phyloP scores from a whole-genome alignment of 192 early-diverging fungal genomes.

The Funneliformis geosporum region DNA sequence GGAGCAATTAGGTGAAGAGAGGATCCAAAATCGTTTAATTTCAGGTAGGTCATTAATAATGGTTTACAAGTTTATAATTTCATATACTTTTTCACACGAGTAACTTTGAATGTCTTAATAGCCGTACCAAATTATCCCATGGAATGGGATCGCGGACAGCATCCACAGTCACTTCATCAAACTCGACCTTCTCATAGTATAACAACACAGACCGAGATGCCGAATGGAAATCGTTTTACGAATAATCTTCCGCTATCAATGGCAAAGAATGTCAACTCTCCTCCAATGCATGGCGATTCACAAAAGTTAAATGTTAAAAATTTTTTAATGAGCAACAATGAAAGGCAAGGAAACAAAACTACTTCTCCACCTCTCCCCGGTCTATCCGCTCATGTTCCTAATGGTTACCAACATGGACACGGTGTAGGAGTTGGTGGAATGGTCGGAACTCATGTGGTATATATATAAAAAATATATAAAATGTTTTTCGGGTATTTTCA shows the following conservation, averaged over 20 bases:
- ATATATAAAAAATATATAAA: not conserved
- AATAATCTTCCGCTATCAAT: not conserved
- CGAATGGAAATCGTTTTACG: not conserved
- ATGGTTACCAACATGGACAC: not conserved
- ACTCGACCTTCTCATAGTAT: not conserved
- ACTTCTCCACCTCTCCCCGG: not conserved
- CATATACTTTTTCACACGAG: too few species aligned
- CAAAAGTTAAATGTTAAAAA: not conserved
- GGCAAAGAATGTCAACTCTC: not conserved
- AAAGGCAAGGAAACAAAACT: not conserved
- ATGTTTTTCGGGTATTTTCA: too few species aligned
- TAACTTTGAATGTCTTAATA: not conserved
- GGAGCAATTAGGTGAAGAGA: constrained; percentile 6
- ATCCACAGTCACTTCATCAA: not conserved
- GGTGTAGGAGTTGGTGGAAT: not conserved
- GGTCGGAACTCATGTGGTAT: not conserved
- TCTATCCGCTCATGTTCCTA: not conserved
- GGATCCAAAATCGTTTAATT: not conserved
- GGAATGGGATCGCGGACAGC: constrained; percentile 11
- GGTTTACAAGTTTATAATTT: not conserved
- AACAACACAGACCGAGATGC: not conserved
- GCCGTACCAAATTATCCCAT: not conserved
- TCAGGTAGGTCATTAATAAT: not conserved
- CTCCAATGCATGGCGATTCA: not conserved
- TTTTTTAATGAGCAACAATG: not conserved